Conservation (phyloP, 2,329 filamentous ascomycete species). For the Davidsoniella virescens region DNA sequence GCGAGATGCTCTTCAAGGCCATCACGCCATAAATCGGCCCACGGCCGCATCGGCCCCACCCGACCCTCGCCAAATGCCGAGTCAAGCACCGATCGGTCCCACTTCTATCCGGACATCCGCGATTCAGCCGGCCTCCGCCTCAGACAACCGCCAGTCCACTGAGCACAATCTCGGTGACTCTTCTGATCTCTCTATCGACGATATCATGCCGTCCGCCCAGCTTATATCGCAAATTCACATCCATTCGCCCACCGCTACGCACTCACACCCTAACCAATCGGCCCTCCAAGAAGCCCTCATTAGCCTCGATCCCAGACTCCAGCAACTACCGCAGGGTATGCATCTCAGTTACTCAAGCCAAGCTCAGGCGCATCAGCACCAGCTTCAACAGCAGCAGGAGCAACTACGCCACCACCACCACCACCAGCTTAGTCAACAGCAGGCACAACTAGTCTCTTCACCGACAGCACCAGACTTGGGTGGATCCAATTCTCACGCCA, state of each 20-base stretch:
- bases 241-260: neutral
- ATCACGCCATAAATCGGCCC: slow-evolving; percentile 12
- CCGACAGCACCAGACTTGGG: slow-evolving; percentile 2
- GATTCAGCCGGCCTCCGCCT: neutral
- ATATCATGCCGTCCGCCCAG: neutral
- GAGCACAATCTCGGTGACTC: neutral
- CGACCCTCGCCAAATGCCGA: slow-evolving; percentile 1
- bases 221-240: slow-evolving; percentile 8
- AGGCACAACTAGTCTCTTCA: slow-evolving; percentile 4
- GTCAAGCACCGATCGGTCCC: slow-evolving; percentile 5
- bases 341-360: neutral
- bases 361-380: neutral
- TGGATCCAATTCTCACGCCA: slow-evolving; percentile 11
- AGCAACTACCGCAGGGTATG: neutral
- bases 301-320: neutral
- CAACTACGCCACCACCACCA: neutral
- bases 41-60: slow-evolving; percentile 10
- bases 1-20: slow-evolving; percentile 6
- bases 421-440: neutral
- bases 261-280: neutral
- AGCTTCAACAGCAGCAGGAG: slow-evolving; percentile 2
- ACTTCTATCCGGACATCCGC: neutral
- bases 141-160: neutral
- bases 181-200: neutral
- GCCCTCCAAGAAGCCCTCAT: neutral